A percentile compares a stretch with the other conserved stretches of the same genome.
Evolutionary conservation across 495 filamentous ascomycete species (phyloP).

Genomic region (Aspergillus ostianus): DNA sequence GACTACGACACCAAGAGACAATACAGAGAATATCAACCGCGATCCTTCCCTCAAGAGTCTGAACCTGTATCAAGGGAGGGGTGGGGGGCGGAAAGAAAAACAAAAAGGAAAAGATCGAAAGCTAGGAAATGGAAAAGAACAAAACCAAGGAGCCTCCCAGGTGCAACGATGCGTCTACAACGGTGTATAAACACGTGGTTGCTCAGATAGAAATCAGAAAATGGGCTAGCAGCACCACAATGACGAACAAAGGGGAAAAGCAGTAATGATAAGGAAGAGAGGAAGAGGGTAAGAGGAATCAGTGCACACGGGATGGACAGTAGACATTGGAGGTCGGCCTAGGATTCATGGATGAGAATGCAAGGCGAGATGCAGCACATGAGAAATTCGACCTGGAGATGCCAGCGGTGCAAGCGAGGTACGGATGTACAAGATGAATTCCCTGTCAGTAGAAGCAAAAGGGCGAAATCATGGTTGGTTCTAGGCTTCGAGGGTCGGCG

Average conservation of each 20-base stretch:
- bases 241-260: slow-evolving; percentile 18
- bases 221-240: slow-evolving; percentile 20
- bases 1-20: slow-evolving; percentile 12
- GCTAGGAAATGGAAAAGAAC: slow-evolving; percentile 11
- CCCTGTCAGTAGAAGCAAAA: neutral
- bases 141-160: slow-evolving; percentile 34
- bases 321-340: slow-evolving; percentile 25
- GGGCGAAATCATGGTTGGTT: slow-evolving; percentile 11
- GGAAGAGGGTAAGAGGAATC: slow-evolving; percentile 14
- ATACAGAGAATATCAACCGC: slow-evolving; percentile 12
- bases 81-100: too few relatives aligned
- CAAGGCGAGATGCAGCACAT: slow-evolving; percentile 10
- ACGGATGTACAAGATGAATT: neutral
- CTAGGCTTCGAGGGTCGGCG: slow-evolving; percentile 16
- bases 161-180: slow-evolving; percentile 29
- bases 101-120: slow-evolving; percentile 10
- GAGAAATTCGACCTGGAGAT: slow-evolving; percentile 5
- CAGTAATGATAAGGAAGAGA: slow-evolving; percentile 14
- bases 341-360: slow-evolving; percentile 8
- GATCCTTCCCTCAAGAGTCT: slow-evolving; percentile 24
- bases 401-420: neutral
- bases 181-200: slow-evolving; percentile 26
- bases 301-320: slow-evolving; percentile 22
- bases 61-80: slow-evolving; percentile 8
- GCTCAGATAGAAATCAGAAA: slow-evolving; percentile 19